phyloP scores from a whole-genome alignment of 192 early-diverging fungal genomes.

The Backusella circina region DNA sequence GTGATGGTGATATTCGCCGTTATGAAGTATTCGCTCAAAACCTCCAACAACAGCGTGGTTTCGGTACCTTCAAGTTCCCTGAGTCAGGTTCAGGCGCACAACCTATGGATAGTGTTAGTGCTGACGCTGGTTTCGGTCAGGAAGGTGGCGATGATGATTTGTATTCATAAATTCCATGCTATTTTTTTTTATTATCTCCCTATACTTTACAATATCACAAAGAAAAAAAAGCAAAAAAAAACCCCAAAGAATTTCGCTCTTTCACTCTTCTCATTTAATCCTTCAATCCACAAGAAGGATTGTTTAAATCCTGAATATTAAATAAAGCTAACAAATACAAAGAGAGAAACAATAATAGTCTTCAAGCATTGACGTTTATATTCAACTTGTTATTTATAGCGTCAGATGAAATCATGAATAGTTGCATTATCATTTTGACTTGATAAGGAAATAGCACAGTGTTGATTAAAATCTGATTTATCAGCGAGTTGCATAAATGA shows the following conservation, averaged over 20 bases:
- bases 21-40: slow-evolving; percentile 99
- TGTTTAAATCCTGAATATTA: not conserved
- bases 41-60: slow-evolving; percentile 90
- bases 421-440: not conserved
- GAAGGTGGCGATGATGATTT: slow-evolving; percentile 79
- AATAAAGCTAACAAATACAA: not conserved
- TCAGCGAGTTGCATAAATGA: not conserved
- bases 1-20: slow-evolving; percentile 94
- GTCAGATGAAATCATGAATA: not conserved
- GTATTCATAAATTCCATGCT: slow-evolving; percentile 57
- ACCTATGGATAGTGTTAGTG: slow-evolving; percentile 14
- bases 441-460: too few relatives aligned
- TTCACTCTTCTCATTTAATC: not conserved
- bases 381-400: not conserved
- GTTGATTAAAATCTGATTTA: not conserved
- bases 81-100: slow-evolving; percentile 34
- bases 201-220: not conserved
- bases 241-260: not conserved
- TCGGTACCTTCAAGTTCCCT: slow-evolving; percentile 98
- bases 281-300: not conserved
- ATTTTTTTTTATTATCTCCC: not conserved
- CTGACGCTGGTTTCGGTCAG: slow-evolving; percentile 56
- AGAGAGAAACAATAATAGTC: not conserved
- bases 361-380: not conserved
- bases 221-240: not conserved